Base-by-base conservation (phyloP, 2,329 filamentous ascomycete species). In the Aschersonia sp. region DNA sequence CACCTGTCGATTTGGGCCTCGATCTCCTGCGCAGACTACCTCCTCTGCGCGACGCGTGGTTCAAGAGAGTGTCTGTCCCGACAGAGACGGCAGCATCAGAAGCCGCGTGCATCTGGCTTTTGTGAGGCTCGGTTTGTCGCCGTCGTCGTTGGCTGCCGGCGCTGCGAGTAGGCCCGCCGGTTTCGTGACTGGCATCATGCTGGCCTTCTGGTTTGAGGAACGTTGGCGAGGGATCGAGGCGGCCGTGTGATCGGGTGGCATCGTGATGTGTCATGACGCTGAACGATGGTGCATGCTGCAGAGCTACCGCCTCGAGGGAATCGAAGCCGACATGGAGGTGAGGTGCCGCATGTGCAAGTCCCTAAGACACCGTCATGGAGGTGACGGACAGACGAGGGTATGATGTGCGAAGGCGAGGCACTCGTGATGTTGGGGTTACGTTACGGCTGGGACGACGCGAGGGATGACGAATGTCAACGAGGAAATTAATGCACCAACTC, bases 1-100 rank as follows among this genome's bases (percentile, higher is more conserved):
- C 71, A 44, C 73, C 71, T 52, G 64, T 68, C 5, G 71, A 64
- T 12, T 71, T 66, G 31, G 66, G 61, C 55, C 68, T 74, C 47
- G 69, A 62, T 42, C 55, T 60, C 50, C 61, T 56, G 43, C 59
- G 56, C 28, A 55, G 48, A 50, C 61, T 58, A 38, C 57, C 58
- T 30, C 55, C 53, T 31, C 53, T 55, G 32, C 50, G 54, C 4
- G 54, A 20, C 30, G 12, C 20, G 38, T 45, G 43, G 30, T 31
- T 29, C 7, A 7, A 35, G 7, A 29, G 30, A 31, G 43, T n/a
- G 20, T 30, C 47, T 48, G 31, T 31, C 32, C 30, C 43, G 20
- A 31, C 40, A 29, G 40, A 49, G 30, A 44, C 7, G 35, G 35
- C 7, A 38, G 35, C 35, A 12, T 3, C 12, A 38, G 35, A 7